Evolutionary conservation across 495 filamentous ascomycete genomes (phyloP), one percentile per base, ranked within the genome.

Genomic region (Penicillium longicatenatum): DNA sequence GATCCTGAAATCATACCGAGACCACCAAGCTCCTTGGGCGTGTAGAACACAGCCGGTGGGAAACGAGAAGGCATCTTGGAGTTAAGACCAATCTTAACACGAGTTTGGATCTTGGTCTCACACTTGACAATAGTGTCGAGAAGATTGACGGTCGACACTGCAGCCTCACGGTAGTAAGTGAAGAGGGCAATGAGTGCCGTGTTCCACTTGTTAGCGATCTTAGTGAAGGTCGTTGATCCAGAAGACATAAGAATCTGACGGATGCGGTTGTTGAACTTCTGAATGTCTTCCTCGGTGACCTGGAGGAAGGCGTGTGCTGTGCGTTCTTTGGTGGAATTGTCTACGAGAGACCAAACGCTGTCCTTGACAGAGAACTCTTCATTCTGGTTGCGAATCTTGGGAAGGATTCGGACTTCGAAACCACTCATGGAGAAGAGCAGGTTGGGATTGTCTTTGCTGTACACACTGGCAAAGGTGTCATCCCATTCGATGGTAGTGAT

Each of bases 161-260:
- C 95, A 39, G 95, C 95, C 68, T 99, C 95, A 67, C 95, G 92
- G 69, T 98, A 99, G 72, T 99, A 99, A 0, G 95, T 99, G 78
- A 99, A 99, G 24, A 99, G 81, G n/a, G 95, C 93, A 67, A 99
- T 99, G 55, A 99, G 77, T 7, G 89, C 92, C 0, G 95, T 98
- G 72, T 99, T 99, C 95, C 95, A 99, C 73, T 99, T 99, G 73
- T 99, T 99, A 47, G 95, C 95, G 65, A 99, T 99, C 83, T 99
- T 99, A 48, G 95, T 99, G 80, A 99, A 99, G 1, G 95, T 99
- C 3, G 95, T 99, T 4, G 92, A 96, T 24, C 95, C 95, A 58
- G 93, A 98, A 12, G 92, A 96, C 95, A 99, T 99, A 26, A 99
- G 83, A 70, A 99, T 98, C 67, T 99, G 95, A 43, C 95, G 88